phyloP scores from a whole-genome alignment of 2,329 filamentous ascomycete species.

The Neoarthrinium moseri region DNA sequence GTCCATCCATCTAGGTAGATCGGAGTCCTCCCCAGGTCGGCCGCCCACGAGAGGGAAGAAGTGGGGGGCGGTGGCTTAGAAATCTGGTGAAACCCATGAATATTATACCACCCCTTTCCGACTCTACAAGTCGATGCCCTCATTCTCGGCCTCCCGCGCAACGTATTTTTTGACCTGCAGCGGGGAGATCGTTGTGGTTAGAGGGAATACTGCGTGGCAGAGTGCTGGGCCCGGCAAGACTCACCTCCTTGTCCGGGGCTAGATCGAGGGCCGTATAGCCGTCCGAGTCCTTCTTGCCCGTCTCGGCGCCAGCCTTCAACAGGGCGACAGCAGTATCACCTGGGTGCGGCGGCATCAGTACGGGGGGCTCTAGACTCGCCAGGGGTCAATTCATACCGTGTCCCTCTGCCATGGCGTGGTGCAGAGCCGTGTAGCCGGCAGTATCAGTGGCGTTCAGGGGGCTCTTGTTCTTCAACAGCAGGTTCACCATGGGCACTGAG shows the following conservation, averaged over 20 bases:
- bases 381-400: slow-evolving; percentile 48
- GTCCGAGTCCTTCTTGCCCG: slow-evolving; percentile 71
- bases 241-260: slow-evolving; percentile 81
- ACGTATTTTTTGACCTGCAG: slow-evolving; percentile 81
- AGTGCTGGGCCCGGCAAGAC: slow-evolving; percentile 25
- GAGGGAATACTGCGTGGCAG: no score
- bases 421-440: slow-evolving; percentile 83
- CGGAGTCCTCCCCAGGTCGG: no score
- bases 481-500: slow-evolving; percentile 79
- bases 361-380: neutral
- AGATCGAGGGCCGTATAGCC: slow-evolving; percentile 75
- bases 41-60: no score
- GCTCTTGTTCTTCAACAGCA: slow-evolving; percentile 74
- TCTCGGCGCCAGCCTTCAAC: slow-evolving; percentile 81
- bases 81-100: no score
- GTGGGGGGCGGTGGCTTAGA: no score
- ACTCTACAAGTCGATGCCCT: slow-evolving; percentile 66
- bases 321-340: slow-evolving; percentile 81
- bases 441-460: slow-evolving; percentile 81
- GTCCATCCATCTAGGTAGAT: no score
- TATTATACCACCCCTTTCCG: no score
- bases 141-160: slow-evolving; percentile 73
- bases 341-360: slow-evolving; percentile 25
- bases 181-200: no score
- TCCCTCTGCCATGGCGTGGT: slow-evolving; percentile 80